phyloP scores from a whole-genome alignment of 2,329 filamentous ascomycete species.

The Gaeumannomyces sp. region DNA sequence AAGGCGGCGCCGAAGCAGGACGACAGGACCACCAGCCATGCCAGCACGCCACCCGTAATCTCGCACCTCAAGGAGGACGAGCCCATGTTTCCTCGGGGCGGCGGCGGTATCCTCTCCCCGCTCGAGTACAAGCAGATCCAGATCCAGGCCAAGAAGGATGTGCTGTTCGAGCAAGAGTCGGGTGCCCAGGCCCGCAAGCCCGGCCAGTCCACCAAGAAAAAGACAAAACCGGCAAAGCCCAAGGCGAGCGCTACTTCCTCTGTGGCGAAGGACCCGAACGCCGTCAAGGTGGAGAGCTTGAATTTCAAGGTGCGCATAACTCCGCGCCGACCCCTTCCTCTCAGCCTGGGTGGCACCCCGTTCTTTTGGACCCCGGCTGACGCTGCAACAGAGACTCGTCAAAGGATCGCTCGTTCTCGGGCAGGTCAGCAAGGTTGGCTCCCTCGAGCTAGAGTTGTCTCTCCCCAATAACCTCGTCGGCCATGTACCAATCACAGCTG shows the following conservation, averaged over 20 bases:
- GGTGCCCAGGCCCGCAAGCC: conserved; percentile 40
- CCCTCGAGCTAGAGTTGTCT: conserved; percentile 71
- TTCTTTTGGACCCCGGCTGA: not conserved
- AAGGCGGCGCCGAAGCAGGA: conserved; percentile 18
- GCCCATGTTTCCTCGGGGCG: conserved; percentile 84
- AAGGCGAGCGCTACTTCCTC: conserved; percentile 39
- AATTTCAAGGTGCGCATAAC: conserved; percentile 73
- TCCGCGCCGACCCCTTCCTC: too few species aligned
- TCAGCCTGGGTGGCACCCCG: too few species aligned
- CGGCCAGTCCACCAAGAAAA: conserved; percentile 38
- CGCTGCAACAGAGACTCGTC: conserved; percentile 59
- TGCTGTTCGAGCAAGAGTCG: conserved; percentile 76
- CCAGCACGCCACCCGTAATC: conserved; percentile 29
- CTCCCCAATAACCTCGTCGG: conserved; percentile 91
- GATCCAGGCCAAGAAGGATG: conserved; percentile 86
- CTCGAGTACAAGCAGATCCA: conserved; percentile 96
- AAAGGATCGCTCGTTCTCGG: conserved; percentile 85
- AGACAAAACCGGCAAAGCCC: conserved; percentile 45
- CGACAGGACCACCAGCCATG: conserved; percentile 18
- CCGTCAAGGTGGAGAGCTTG: conserved; percentile 73
- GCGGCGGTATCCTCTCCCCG: conserved; percentile 82
- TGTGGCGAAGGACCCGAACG: conserved; percentile 45
- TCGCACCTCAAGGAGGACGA: conserved; percentile 68
- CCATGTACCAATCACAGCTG: conserved; percentile 84
- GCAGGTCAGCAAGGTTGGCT: conserved; percentile 74